Conservation (phyloP, 2,329 filamentous ascomycete species). For the Trichoderma afroharzianum region DNA sequence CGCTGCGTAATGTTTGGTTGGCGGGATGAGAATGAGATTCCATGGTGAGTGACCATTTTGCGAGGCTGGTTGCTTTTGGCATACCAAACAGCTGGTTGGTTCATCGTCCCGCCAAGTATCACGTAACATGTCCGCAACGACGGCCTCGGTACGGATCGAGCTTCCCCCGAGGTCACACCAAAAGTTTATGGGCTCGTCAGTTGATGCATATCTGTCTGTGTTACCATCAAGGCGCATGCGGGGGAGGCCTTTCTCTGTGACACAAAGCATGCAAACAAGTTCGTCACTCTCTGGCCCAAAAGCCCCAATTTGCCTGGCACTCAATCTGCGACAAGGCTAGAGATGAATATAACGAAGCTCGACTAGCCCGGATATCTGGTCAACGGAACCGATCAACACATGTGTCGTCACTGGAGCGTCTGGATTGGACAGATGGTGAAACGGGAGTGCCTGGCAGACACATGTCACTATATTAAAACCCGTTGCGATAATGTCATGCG, state of each 20-base stretch:
- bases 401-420: slow-evolving; percentile 10
- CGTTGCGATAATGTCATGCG: not conserved
- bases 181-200: not conserved
- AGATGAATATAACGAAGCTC: not conserved
- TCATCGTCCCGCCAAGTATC: not conserved
- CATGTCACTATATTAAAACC: not conserved
- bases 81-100: not conserved
- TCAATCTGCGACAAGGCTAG: not conserved
- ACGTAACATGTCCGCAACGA: not conserved
- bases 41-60: not conserved
- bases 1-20: not conserved
- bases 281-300: not conserved
- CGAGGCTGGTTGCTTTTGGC: not conserved
- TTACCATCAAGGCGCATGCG: not conserved
- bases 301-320: not conserved
- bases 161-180: not conserved
- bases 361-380: not conserved
- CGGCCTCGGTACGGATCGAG: not conserved
- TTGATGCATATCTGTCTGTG: not conserved
- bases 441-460: slow-evolving; percentile 10
- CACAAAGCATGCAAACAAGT: not conserved
- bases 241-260: not conserved
- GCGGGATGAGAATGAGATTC: not conserved
- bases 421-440: not conserved
- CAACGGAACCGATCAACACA: not conserved